phyloP scores from a whole-genome alignment of 371 early-diverging fungal species.

The Dichotomocladium elegans region DNA sequence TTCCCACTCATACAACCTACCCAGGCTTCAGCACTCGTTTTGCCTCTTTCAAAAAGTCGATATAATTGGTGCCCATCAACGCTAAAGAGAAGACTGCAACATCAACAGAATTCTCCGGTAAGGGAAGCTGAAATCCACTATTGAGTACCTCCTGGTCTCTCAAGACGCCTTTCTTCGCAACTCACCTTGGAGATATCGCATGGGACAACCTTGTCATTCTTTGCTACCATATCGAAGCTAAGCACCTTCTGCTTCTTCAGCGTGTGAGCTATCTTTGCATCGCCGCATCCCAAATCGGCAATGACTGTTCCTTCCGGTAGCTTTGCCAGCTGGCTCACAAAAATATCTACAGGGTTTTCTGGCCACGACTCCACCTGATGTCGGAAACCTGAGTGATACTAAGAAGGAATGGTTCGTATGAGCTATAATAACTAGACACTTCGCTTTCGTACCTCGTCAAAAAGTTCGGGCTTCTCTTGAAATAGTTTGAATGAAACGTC shows the following conservation, averaged over 20 bases:
- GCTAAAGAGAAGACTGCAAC: slow-evolving; percentile 93
- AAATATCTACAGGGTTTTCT: slow-evolving; percentile 90
- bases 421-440: neutral
- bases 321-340: slow-evolving; percentile 67
- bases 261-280: slow-evolving; percentile 83
- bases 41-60: slow-evolving; percentile 90
- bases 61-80: slow-evolving; percentile 96
- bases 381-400: slow-evolving; percentile 97
- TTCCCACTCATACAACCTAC: slow-evolving; percentile 39
- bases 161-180: neutral
- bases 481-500: slow-evolving; percentile 74
- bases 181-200: slow-evolving; percentile 89
- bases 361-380: slow-evolving; percentile 97
- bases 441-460: slow-evolving; percentile 67
- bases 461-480: slow-evolving; percentile 79
- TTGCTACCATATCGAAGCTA: slow-evolving; percentile 93
- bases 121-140: slow-evolving; percentile 53
- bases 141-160: neutral
- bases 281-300: slow-evolving; percentile 99
- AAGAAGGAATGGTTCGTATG: neutral
- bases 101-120: slow-evolving; percentile 74
- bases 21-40: slow-evolving; percentile 81
- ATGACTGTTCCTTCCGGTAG: slow-evolving; percentile 56
- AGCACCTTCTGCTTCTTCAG: slow-evolving; percentile 71
- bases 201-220: slow-evolving; percentile 81